These are phyloP conservation scores for Chytridiales sp. DNA, from an alignment of 371 early-diverging fungal species.

Conservation along the genomic window DNA sequence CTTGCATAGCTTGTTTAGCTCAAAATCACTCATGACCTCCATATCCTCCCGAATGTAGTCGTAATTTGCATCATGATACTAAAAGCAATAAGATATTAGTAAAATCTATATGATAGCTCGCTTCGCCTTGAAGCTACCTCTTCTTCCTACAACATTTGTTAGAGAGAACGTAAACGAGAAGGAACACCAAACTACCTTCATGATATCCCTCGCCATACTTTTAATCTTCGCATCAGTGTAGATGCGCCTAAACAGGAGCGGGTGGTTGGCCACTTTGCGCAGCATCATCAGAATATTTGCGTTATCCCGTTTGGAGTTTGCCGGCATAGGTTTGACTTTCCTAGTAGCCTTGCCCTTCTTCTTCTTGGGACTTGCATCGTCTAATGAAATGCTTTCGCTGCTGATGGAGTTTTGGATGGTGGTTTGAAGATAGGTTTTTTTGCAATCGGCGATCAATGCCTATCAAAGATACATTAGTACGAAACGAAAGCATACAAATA, in stretches of 20 bases:
- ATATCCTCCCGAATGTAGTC: constrained; percentile 83
- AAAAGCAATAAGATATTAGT: not conserved
- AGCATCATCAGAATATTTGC: constrained; percentile 76
- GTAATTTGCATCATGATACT: constrained; percentile 70
- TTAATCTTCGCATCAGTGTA: constrained; percentile 59
- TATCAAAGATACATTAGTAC: not conserved
- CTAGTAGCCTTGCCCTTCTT: constrained; percentile 7
- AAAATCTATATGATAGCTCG: constrained; percentile 16
- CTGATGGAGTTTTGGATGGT: too few species aligned
- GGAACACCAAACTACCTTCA: constrained; percentile 35
- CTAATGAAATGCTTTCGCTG: not conserved
- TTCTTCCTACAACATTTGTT: constrained; percentile 9
- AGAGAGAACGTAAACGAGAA: not conserved
- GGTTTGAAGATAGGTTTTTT: constrained; percentile 24
- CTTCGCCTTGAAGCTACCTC: constrained; percentile 43
- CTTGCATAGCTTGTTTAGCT: constrained; percentile 68
- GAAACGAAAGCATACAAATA: not conserved
- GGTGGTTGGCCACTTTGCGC: constrained; percentile 85
- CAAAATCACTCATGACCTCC: constrained; percentile 82
- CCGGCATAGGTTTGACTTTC: constrained; percentile 19
- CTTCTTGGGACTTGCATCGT: constrained; percentile 2
- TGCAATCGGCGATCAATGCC: constrained; percentile 34
- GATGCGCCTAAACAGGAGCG: constrained; percentile 68
- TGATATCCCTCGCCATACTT: constrained; percentile 67
- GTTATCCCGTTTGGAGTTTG: constrained; percentile 35